Conservation (phyloP, 441 rosid genomes). For the Brassica balearica region DNA sequence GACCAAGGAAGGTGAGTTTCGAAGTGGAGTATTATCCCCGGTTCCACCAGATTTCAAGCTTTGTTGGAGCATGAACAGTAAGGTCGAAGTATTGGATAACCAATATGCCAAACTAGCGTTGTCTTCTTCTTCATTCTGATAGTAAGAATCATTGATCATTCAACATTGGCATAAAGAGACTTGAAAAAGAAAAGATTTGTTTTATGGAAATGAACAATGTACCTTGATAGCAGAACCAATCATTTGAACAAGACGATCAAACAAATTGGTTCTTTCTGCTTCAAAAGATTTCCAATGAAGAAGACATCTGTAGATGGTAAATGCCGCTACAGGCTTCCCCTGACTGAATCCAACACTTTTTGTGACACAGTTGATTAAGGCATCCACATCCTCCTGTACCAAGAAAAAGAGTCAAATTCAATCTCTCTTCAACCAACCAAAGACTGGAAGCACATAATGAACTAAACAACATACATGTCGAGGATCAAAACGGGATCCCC, state of each 20-base stretch:
- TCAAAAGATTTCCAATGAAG: conserved; percentile 94
- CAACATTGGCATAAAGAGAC: no score
- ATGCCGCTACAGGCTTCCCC: conserved; percentile 85
- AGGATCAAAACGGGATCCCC: conserved; percentile 69
- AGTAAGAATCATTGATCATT: conserved; percentile 8
- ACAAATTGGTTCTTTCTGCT: conserved; percentile 88
- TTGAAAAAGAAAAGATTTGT: neutral
- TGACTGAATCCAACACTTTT: conserved; percentile 75
- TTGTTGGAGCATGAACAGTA: conserved; percentile 85
- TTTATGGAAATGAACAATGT: conserved; percentile 23
- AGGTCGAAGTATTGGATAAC: conserved; percentile 81
- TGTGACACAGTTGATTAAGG: conserved; percentile 70
- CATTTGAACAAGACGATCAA: conserved; percentile 92
- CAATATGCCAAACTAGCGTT: conserved; percentile 82
- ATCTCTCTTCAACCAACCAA: conserved; percentile 32
- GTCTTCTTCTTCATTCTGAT: conserved; percentile 67
- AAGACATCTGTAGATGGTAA: conserved; percentile 90
- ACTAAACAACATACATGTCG: conserved; percentile 64
- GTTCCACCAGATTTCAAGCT: conserved; percentile 67
- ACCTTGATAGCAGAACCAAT: conserved; percentile 94
- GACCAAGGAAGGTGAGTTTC: conserved; percentile 75
- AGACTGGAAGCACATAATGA: conserved; percentile 21
- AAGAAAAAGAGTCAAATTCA: conserved; percentile 23
- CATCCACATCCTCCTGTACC: conserved; percentile 79
- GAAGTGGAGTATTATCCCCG: conserved; percentile 53